phyloP scores from a whole-genome alignment of 331 rosid genomes.

The Malus hybrid region DNA sequence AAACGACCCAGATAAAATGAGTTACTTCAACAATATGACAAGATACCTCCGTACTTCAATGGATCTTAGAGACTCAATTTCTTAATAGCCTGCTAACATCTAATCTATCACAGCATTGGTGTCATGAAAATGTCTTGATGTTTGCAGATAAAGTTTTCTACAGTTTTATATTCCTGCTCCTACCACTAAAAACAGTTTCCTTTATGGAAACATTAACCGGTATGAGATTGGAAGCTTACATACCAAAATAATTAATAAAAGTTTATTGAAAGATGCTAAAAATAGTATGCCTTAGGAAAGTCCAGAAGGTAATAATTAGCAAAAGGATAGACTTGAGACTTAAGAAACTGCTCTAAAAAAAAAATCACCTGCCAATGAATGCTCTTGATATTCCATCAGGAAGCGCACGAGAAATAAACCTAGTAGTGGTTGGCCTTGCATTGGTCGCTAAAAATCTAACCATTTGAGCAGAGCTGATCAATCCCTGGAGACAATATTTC shows the following conservation, averaged over 20 bases:
- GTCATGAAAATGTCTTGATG: background rate
- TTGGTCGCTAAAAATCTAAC: constrained; percentile 72
- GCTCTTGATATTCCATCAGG: constrained; percentile 85
- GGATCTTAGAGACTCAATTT: background rate
- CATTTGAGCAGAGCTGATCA: constrained; percentile 98
- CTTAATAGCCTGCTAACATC: background rate
- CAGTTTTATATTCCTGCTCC: background rate
- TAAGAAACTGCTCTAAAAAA: background rate
- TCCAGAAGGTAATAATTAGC: background rate
- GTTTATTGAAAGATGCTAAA: background rate
- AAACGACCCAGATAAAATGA: background rate
- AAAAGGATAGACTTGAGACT: background rate
- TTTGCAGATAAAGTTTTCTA: background rate
- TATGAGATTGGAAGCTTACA: background rate
- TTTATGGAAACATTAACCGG: background rate
- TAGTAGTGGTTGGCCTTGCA: constrained; percentile 83
- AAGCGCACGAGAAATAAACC: constrained; percentile 67
- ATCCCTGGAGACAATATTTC: constrained; percentile 48
- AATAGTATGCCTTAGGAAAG: background rate
- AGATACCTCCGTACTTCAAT: background rate
- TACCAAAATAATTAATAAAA: background rate
- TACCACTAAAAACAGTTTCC: background rate
- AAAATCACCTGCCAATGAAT: constrained; percentile 86
- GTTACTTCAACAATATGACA: background rate
- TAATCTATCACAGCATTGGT: background rate